A percentile compares a stretch with the other conserved stretches of the same genome.
phyloP scores from a whole-genome alignment of 2,329 filamentous ascomycete genomes.

The Colletotrichum tabaci region DNA sequence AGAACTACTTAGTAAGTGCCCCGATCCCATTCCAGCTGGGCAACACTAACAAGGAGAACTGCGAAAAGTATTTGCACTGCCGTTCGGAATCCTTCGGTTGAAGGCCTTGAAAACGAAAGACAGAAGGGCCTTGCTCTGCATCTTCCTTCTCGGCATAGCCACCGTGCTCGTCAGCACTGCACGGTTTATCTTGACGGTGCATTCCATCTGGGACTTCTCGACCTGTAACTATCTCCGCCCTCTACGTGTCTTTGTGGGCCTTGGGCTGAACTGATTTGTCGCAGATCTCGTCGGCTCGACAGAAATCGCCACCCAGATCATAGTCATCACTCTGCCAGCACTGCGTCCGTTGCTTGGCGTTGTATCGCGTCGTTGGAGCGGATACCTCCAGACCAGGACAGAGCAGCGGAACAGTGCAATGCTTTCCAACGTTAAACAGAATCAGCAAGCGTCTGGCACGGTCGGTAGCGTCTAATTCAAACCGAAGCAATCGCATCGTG shows the following conservation, averaged over 20 bases:
- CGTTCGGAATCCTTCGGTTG: not conserved
- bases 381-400: not conserved
- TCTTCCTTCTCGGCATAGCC: conserved; percentile 1
- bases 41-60: not conserved
- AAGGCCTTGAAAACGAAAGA: conserved; percentile 4
- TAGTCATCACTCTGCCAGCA: not conserved
- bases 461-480: not conserved
- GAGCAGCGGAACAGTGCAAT: not conserved
- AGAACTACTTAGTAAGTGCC: not conserved
- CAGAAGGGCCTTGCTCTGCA: not conserved
- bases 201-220: not conserved
- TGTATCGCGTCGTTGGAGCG: not conserved
- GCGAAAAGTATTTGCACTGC: not conserved
- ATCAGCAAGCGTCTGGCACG: not conserved
- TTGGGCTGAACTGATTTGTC: not conserved
- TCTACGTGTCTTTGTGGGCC: no score
- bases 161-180: not conserved
- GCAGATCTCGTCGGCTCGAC: conserved; percentile 7
- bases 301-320: conserved; percentile 8
- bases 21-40: not conserved
- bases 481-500: not conserved
- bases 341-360: not conserved
- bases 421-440: not conserved
- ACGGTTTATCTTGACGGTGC: conserved; percentile 1
- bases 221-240: not conserved